Conservation (phyloP, 352 stramenopile species). For the Phytopythium vexans region DNA sequence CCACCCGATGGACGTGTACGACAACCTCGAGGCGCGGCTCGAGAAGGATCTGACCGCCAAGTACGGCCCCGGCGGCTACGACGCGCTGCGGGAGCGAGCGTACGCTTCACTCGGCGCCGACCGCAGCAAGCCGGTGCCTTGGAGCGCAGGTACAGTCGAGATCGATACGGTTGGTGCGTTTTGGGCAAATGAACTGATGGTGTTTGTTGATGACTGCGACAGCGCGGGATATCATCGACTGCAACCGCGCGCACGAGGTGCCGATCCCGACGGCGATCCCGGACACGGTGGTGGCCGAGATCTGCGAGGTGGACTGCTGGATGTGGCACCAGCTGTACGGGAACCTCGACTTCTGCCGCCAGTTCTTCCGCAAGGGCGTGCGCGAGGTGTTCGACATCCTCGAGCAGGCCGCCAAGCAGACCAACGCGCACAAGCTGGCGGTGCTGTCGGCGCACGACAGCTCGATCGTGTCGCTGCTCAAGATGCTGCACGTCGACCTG, state of each 20-base stretch:
- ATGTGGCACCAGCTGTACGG: constrained; percentile 28
- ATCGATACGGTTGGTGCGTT: too few species aligned
- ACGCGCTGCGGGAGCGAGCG: constrained; percentile 11
- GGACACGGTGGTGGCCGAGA: constrained; percentile 10
- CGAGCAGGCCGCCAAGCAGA: constrained; percentile 6
- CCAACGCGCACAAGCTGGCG: constrained; percentile 13
- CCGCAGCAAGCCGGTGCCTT: constrained; percentile 9
- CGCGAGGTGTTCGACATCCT: constrained; percentile 11
- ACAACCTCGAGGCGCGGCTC: constrained; percentile 8
- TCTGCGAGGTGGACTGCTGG: constrained; percentile 14
- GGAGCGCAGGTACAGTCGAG: constrained; percentile 13
- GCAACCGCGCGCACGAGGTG: constrained; percentile 15
- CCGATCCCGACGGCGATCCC: constrained; percentile 14
- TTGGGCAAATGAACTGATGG: too few species aligned
- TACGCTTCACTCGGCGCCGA: constrained; percentile 6
- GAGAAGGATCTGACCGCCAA: constrained; percentile 7
- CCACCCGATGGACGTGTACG: constrained; percentile 14
- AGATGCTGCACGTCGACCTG: constrained; percentile 13
- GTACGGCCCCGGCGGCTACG: constrained; percentile 3
- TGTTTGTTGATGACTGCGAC: too few species aligned
- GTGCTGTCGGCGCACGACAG: constrained; percentile 27
- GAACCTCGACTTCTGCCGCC: constrained; percentile 11
- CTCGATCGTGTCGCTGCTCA: constrained; percentile 20
- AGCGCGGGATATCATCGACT: constrained; percentile 25
- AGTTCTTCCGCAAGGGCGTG: constrained; percentile 13